These are phyloP conservation scores for Blastobotrys aristatus DNA, from an alignment of 1,139 yeast species.

Conservation along the genomic window DNA sequence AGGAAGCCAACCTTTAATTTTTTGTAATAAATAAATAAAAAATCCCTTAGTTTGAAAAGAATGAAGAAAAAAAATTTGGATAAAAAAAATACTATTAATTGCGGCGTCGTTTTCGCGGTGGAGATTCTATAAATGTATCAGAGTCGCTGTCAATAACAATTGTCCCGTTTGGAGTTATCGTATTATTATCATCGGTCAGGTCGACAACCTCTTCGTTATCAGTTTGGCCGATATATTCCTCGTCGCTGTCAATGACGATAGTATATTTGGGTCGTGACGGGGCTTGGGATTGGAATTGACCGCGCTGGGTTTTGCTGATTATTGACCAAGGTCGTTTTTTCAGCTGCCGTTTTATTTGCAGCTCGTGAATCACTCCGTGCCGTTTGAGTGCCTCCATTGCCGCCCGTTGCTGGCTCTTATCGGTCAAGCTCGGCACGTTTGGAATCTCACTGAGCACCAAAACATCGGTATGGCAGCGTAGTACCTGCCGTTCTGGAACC, in stretches of 20 bases:
- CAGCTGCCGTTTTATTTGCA: not conserved
- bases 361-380: not conserved
- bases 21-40: not conserved
- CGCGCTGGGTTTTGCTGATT: not conserved
- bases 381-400: not conserved
- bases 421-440: not conserved
- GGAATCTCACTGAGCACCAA: not conserved
- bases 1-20: not conserved
- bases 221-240: not conserved
- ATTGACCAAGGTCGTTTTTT: constrained; percentile 1
- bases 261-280: not conserved
- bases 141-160: constrained; percentile 1
- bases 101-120: not conserved
- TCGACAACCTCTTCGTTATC: not conserved
- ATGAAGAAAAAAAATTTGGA: not conserved
- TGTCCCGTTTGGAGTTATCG: not conserved
- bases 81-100: not conserved
- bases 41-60: not conserved
- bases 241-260: not conserved
- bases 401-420: not conserved
- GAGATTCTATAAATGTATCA: not conserved
- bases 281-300: too few relatives aligned
- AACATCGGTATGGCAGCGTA: not conserved
- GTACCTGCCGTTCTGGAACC: not conserved
- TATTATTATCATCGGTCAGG: not conserved